phyloP scores from a whole-genome alignment of 768 basidiomycete genomes.

The Lentinula sp. region DNA sequence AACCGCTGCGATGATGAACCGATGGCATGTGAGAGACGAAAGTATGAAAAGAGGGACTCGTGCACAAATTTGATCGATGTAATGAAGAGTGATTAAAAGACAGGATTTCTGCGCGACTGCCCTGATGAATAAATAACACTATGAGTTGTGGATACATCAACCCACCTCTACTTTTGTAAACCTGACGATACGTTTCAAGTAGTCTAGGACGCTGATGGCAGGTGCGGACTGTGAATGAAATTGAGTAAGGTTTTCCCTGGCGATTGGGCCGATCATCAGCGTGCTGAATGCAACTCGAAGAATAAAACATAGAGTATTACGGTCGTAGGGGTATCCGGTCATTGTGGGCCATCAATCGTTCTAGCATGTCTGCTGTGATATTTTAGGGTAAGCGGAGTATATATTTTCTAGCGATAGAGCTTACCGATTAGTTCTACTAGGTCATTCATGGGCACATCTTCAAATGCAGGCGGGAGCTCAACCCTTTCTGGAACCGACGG shows the following conservation, averaged over 20 bases:
- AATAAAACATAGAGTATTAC: constrained; percentile 37
- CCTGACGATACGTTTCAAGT: constrained; percentile 87
- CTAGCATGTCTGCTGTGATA: constrained; percentile 86
- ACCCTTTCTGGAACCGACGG: constrained; percentile 58
- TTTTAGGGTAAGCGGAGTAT: constrained; percentile 12
- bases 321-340: constrained; percentile 89
- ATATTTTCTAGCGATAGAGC: constrained; percentile 9
- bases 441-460: constrained; percentile 76
- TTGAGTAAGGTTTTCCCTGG: constrained; percentile 83
- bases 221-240: constrained; percentile 95
- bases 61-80: constrained; percentile 91
- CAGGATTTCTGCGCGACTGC: constrained; percentile 54
- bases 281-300: not conserved
- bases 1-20: constrained; percentile 93
- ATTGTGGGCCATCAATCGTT: constrained; percentile 92
- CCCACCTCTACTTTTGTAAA: constrained; percentile 95
- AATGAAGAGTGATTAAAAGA: constrained; percentile 77
- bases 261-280: constrained; percentile 13
- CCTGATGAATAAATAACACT: not conserved
- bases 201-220: constrained; percentile 83
- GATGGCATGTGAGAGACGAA: constrained; percentile 94
- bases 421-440: constrained; percentile 87
- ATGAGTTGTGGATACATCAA: constrained; percentile 5
- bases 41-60: constrained; percentile 86
- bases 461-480: constrained; percentile 78